Evolutionary conservation across 306 rosid species (phyloP).

Genomic region (Canavalia gladiata): DNA sequence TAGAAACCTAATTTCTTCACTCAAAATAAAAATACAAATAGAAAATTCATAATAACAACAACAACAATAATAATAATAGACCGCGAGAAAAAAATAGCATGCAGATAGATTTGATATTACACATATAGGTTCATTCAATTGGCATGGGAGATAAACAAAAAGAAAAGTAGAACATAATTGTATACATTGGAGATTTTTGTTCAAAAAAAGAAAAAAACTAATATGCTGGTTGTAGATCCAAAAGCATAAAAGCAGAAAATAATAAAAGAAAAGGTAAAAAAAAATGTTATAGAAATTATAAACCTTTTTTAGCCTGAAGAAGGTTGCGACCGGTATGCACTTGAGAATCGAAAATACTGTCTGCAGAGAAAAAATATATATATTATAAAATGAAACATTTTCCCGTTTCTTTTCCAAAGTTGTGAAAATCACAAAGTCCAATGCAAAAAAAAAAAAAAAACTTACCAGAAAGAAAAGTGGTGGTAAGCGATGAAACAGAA

Average conservation of each 20-base stretch:
- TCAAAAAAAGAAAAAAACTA: not conserved
- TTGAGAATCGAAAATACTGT: conserved; percentile 57
- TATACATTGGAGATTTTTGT: not conserved
- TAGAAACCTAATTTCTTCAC: conserved; percentile 24
- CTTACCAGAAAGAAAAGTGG: conserved; percentile 70
- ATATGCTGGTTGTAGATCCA: conserved; percentile 39
- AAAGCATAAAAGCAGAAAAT: not conserved
- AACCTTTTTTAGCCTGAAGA: conserved; percentile 90
- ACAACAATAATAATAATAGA: not conserved
- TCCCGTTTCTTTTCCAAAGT: not conserved
- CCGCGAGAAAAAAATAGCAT: not conserved
- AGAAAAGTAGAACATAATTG: not conserved
- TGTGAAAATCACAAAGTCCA: not conserved
- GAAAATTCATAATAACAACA: not conserved
- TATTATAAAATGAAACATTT: not conserved
- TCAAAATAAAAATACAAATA: conserved; percentile 18
- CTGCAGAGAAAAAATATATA: conserved; percentile 58
- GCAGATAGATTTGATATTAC: conserved; percentile 1
- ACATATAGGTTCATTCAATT: not conserved
- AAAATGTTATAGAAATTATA: conserved; percentile 1
- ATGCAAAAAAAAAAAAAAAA: not conserved
- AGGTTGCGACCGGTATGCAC: conserved; percentile 67
- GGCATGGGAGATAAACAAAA: not conserved
- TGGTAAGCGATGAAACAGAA: conserved; percentile 59
- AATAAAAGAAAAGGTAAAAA: not conserved